phyloP scores from a whole-genome alignment of 768 basidiomycete species.

The Terana coerulea region DNA sequence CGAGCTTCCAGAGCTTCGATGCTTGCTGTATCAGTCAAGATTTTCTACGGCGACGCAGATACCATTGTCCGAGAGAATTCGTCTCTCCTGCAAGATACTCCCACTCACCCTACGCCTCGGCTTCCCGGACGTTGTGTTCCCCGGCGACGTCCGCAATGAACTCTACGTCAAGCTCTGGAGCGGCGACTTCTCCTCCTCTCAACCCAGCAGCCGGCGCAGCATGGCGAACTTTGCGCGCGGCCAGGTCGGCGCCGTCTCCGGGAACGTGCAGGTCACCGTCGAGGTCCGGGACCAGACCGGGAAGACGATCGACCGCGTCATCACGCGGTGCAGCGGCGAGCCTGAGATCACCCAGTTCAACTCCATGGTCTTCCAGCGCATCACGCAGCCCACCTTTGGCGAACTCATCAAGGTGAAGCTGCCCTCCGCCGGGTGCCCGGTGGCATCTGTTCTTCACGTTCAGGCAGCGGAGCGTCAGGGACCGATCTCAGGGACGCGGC shows the following conservation, averaged over 20 bases:
- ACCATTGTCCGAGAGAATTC: constrained; percentile 82
- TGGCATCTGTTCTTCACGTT: constrained; percentile 97
- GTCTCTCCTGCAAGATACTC: constrained; percentile 70
- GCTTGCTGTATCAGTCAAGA: constrained; percentile 78
- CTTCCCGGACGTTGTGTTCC: constrained; percentile 95
- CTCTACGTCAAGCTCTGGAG: constrained; percentile 96
- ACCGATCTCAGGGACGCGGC: constrained; percentile 38
- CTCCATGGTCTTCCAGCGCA: constrained; percentile 88
- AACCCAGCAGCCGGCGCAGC: constrained; percentile 49
- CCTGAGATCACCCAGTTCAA: constrained; percentile 74
- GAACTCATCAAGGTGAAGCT: constrained; percentile 89
- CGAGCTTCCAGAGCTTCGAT: constrained; percentile 65
- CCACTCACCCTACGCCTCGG: constrained; percentile 85
- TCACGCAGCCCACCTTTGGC: constrained; percentile 86
- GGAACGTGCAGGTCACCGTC: constrained; percentile 86
- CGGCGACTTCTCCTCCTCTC: constrained; percentile 72
- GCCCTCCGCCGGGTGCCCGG: constrained; percentile 58
- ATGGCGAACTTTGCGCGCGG: constrained; percentile 58
- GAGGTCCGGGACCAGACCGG: constrained; percentile 82
- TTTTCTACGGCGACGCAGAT: constrained; percentile 78
- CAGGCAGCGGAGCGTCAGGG: constrained; percentile 61
- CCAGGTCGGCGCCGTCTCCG: constrained; percentile 47
- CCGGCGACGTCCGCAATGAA: constrained; percentile 89
- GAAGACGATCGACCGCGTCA: constrained; percentile 58
- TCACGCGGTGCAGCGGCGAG: constrained; percentile 86